Base-by-base conservation (phyloP, 345 rosid species). In the Euphorbia tirucalli region DNA sequence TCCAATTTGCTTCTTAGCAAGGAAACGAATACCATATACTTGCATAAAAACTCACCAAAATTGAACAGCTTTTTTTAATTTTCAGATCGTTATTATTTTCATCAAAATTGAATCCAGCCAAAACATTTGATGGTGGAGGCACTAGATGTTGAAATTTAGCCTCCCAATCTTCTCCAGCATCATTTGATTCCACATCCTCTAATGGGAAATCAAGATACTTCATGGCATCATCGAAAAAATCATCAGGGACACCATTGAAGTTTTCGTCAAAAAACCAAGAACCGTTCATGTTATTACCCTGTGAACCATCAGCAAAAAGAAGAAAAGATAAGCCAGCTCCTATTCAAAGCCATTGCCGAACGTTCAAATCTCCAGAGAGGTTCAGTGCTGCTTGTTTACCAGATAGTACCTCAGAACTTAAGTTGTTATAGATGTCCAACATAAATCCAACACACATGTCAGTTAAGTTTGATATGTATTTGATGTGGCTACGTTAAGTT, bases 101-200 rank as follows among this genome's bases (percentile, higher is more conserved):
- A 65, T 66, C 89, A 21, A 86, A 77, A 5, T 88, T 56, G 28
- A 86, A 79, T 65, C 79, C 78, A 0, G 85, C 74, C 71, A 89
- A 74, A n/a, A 85, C 76, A 79, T 74, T 80, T 18, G 86, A 69
- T 19, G 97, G 84, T 5, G 97, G 93, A 30, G 93, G 89, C 59
- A 85, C 87, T n/a, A 94, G 82, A 74, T 74, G 70, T 68, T 85
- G 81, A 75, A 94, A 92, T 30, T 78, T 76, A 28, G 86, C 77
- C 71, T 77, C 85, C 98, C 93, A 89, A 73, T 89, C 93, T 61
- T 80, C 88, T 1, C 49, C 80, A 5, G 66, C 80, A 2, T 44
- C 84, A 69, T 79, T 68, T 2, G 74, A 72, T 49, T 85, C 96
- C 15, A 83, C 78, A 68, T 87, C 93, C 79, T 92, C 96, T 64